phyloP scores from a whole-genome alignment of 2,329 filamentous ascomycete genomes.

The Myriosclerotinia duriaeana region DNA sequence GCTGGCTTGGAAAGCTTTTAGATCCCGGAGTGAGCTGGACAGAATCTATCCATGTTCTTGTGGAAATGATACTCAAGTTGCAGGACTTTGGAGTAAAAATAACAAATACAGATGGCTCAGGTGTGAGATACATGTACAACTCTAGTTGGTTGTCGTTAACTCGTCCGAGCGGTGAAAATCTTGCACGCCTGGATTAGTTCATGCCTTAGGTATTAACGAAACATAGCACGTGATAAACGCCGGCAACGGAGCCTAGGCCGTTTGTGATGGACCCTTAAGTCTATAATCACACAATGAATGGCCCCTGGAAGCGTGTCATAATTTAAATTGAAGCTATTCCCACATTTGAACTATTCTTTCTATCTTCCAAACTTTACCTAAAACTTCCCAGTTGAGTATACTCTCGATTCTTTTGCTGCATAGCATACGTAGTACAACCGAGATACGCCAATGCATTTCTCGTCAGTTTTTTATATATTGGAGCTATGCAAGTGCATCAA shows the following conservation, averaged over 20 bases:
- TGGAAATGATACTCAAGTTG: neutral
- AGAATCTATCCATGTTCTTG: neutral
- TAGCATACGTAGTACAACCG: neutral
- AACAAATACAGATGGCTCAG: neutral
- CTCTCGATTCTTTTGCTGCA: too few relatives aligned
- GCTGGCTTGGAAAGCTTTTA: neutral
- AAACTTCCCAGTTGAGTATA: neutral
- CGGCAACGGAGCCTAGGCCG: neutral
- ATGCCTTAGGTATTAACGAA: neutral
- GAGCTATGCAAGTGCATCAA: slow-evolving; percentile 11
- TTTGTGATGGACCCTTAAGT: neutral
- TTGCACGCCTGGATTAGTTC: neutral
- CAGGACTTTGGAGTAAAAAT: neutral
- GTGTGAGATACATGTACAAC: neutral
- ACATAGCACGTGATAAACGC: neutral
- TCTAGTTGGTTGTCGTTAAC: neutral
- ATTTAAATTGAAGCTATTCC: slow-evolving; percentile 4
- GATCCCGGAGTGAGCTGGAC: neutral
- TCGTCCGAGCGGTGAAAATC: neutral
- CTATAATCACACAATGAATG: neutral
- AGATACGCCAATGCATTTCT: neutral
- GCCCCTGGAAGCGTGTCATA: neutral
- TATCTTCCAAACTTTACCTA: neutral
- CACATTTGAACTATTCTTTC: neutral
- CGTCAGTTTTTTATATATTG: neutral